Evolutionary conservation across 2,329 filamentous ascomycete species (phyloP), one percentile per base, ranked within the genome.

Genomic region (Hypoxylon sp.): DNA sequence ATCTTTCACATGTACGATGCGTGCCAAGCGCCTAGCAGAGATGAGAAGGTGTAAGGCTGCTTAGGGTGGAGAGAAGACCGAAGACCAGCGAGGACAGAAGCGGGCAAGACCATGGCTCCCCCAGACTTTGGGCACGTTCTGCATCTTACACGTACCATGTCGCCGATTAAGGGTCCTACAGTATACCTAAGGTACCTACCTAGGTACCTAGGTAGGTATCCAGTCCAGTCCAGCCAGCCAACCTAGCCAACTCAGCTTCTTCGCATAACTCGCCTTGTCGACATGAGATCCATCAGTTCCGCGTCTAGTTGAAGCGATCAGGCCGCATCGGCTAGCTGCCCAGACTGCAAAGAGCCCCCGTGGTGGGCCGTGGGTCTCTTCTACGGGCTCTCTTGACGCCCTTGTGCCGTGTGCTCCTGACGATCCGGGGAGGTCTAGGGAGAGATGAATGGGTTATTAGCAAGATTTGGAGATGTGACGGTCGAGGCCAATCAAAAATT

Each of bases 51-150:
- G 40, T 51, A 48, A 31, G 37, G 24, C 33, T 59, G 33, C 29
- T 40, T n/a, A n/a, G 48, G 31, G 48, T 37, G 49, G 50, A 7
- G 35, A 50, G 52, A 9, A n/a, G 27, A 10, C n/a, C n/a, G 13
- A 11, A 4, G 27, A 11, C 8, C n/a, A 18, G 31, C 3, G 31
- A 45, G 38, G 21, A 50, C 52, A 58, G 51, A 47, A 55, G 23
- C 23, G 48, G 42, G 48, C 18, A 59, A 55, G 50, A 31, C 42
- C 18, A 45, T 11, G 40, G 26, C 41, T 46, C 45, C 59, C 59
- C 59, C 58, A 58, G 59, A 62, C 45, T 59, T 55, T 40, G 45
- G 59, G n/a, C n/a, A n/a, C n/a, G n/a, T n/a, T n/a, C n/a, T n/a
- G n/a, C 43, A 49, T 23, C 47, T 54, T 43, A 37, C 48, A 57